Percentiles rank a stretch among this genome's conserved stretches.
Evolutionary conservation across 371 early-diverging fungal genomes (phyloP).

Genomic region (Apophysomyces trapeziformis): DNA sequence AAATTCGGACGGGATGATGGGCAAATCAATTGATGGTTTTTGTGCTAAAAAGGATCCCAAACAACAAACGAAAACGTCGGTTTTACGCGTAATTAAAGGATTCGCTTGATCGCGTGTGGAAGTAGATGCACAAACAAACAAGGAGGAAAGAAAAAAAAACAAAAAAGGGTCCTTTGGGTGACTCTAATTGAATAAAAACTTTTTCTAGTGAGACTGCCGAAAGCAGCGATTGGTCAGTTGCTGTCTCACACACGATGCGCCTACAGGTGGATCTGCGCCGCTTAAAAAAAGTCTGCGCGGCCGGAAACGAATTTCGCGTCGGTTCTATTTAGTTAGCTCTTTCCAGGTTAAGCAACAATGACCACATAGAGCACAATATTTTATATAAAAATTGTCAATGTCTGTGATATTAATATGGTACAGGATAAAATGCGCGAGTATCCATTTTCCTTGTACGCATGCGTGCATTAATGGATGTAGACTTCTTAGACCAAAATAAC

Average conservation of each 20-base stretch:
- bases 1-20: slow-evolving; percentile 27
- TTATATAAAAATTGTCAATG: too few relatives aligned
- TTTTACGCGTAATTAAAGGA: background rate
- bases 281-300: background rate
- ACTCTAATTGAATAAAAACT: slow-evolving; percentile 1
- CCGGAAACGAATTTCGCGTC: too few relatives aligned
- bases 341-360: too few relatives aligned
- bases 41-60: slow-evolving; percentile 9
- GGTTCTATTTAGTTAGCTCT: too few relatives aligned
- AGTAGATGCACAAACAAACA: too few relatives aligned
- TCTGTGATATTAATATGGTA: too few relatives aligned
- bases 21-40: slow-evolving; percentile 17
- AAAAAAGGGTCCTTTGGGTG: background rate
- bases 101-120: too few relatives aligned
- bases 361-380: too few relatives aligned
- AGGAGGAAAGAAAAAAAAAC: background rate
- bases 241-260: background rate
- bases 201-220: slow-evolving; percentile 5
- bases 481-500: too few relatives aligned
- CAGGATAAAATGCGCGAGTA: too few relatives aligned
- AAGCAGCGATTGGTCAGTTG: background rate
- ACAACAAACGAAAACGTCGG: slow-evolving; percentile 1
- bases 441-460: too few relatives aligned
- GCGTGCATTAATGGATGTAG: too few relatives aligned
- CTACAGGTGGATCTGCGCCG: background rate